These are phyloP conservation scores for Colletotrichum gloeosporioides DNA, from an alignment of 2,329 filamentous ascomycete species.

Conservation along the genomic window DNA sequence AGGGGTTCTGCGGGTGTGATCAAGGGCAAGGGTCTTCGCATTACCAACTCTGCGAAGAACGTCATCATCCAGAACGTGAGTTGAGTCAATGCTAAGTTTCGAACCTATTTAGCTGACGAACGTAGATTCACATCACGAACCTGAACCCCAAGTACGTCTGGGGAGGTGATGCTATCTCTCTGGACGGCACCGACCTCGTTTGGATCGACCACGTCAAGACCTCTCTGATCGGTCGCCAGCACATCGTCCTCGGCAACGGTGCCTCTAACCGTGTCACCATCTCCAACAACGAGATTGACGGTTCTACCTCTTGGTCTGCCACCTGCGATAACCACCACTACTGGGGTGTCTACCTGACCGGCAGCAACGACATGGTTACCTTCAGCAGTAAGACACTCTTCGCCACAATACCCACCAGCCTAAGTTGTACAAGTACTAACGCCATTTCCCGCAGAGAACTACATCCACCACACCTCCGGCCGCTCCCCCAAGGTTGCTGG, in stretches of 20 bases:
- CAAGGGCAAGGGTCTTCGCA: conserved; percentile 61
- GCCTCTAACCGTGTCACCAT: conserved; percentile 62
- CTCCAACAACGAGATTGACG: conserved; percentile 66
- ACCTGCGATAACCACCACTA: conserved; percentile 65
- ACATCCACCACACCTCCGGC: conserved; percentile 63
- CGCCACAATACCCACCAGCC: neutral
- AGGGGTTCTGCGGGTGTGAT: too few species aligned
- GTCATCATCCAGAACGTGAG: conserved; percentile 65
- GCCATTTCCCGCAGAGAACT: conserved; percentile 45
- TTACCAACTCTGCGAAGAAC: conserved; percentile 51
- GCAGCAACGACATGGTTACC: conserved; percentile 61
- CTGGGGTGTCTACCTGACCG: conserved; percentile 64
- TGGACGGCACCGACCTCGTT: conserved; percentile 49
- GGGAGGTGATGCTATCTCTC: conserved; percentile 64
- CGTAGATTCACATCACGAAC: conserved; percentile 48
- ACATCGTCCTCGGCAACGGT: conserved; percentile 62
- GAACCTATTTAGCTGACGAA: neutral
- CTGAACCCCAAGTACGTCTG: conserved; percentile 64
- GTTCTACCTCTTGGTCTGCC: conserved; percentile 57
- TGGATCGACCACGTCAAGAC: conserved; percentile 63
- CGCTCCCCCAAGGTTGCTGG: conserved; percentile 62
- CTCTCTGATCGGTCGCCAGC: conserved; percentile 63
- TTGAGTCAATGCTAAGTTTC: too few species aligned
- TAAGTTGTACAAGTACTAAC: neutral
- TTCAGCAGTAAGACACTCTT: conserved; percentile 42